Conservation (phyloP, 257 asterid genomes). For the Mentha longifolia region DNA sequence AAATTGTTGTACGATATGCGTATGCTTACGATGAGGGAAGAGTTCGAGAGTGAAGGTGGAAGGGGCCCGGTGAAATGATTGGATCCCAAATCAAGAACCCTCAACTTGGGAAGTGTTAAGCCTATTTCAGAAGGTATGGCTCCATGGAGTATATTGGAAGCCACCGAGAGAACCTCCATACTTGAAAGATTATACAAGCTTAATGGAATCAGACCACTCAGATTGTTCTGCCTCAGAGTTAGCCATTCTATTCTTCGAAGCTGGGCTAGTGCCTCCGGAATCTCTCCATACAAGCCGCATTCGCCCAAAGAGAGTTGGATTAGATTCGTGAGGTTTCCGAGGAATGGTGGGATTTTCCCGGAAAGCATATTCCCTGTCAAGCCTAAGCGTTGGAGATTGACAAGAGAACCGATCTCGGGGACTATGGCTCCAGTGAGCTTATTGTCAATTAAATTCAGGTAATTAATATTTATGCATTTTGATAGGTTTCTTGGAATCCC, state of each 20-base stretch:
- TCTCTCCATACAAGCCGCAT: not conserved
- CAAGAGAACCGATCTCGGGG: not conserved
- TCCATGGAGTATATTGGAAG: not conserved
- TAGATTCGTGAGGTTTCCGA: not conserved
- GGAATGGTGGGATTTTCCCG: not conserved
- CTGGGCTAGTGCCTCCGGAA: not conserved
- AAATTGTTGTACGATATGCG: not conserved
- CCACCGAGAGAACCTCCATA: not conserved
- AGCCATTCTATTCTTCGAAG: not conserved
- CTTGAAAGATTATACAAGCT: not conserved
- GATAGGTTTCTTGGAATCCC: conserved; percentile 4
- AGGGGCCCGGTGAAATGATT: not conserved
- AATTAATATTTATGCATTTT: not conserved
- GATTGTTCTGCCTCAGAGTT: not conserved
- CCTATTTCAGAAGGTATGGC: not conserved
- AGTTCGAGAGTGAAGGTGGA: not conserved
- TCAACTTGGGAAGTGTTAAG: not conserved
- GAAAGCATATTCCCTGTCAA: not conserved
- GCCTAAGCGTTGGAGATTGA: not conserved
- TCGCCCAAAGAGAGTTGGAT: not conserved
- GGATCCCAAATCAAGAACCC: not conserved
- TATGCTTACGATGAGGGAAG: not conserved
- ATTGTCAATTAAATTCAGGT: not conserved
- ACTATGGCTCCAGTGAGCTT: not conserved
- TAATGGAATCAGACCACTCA: not conserved